Percentiles rank a stretch among this genome's conserved stretches.
phyloP scores from a whole-genome alignment of 108 stramenopile species.

The Cyclostephanos tholiformis region DNA sequence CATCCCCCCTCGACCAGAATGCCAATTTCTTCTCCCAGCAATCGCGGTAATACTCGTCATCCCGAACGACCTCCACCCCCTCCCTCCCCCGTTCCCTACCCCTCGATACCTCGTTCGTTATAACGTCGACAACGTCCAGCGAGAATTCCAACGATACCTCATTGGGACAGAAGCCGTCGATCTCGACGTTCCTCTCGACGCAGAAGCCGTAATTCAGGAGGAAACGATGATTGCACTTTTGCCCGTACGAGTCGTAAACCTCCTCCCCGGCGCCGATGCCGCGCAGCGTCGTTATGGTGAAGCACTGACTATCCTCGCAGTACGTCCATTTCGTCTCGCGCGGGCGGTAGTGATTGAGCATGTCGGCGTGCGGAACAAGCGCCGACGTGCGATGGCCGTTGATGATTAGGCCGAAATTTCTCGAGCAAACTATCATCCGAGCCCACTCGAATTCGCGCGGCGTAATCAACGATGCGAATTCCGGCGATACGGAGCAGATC shows the following conservation, averaged over 20 bases:
- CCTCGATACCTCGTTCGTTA: slow-evolving; percentile 33
- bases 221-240: slow-evolving; percentile 99
- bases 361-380: slow-evolving; percentile 98
- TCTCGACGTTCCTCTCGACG: slow-evolving; percentile 95
- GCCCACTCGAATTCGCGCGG: slow-evolving; percentile 98
- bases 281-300: slow-evolving; percentile 95
- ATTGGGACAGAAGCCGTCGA: slow-evolving; percentile 98
- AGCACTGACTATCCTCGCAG: slow-evolving; percentile 94
- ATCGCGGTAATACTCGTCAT: background rate
- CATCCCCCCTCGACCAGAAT: slow-evolving; percentile 91
- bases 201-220: slow-evolving; percentile 99
- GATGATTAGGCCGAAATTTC: slow-evolving; percentile 97
- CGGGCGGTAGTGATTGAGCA: slow-evolving; percentile 99
- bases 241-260: slow-evolving; percentile 99
- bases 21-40: slow-evolving; percentile 67
- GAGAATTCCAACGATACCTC: slow-evolving; percentile 91
- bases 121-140: slow-evolving; percentile 63
- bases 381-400: slow-evolving; percentile 95
- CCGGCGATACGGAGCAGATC: slow-evolving; percentile 85
- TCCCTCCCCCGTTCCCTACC: background rate
- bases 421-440: slow-evolving; percentile 96
- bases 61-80: slow-evolving; percentile 4
- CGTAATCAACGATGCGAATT: slow-evolving; percentile 72
- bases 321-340: slow-evolving; percentile 99
- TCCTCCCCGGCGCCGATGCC: slow-evolving; percentile 80